These are phyloP conservation scores for Gentiana macrophylla DNA, from an alignment of 257 asterid genomes.

Conservation along the genomic window DNA sequence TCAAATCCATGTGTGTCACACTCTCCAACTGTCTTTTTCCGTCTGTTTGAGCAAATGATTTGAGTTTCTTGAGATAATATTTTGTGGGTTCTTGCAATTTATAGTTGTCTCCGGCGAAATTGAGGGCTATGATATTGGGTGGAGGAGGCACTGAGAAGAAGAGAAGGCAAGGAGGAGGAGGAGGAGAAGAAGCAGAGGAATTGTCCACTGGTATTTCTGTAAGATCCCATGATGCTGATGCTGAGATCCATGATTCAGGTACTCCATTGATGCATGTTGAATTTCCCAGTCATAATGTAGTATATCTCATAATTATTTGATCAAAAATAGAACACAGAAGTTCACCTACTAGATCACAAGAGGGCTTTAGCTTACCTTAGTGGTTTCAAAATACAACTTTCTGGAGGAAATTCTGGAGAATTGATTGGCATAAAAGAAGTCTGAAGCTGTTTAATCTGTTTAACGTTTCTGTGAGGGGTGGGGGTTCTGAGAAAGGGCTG, in stretches of 20 bases:
- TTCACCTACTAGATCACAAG: too few species aligned
- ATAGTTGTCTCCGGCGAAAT: constrained; percentile 28
- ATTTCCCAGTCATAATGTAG: too few species aligned
- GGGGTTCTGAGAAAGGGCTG: too few species aligned
- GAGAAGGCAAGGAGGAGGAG: constrained; percentile 11
- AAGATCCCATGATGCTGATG: constrained; percentile 21
- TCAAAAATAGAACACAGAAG: too few species aligned
- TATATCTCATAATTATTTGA: too few species aligned
- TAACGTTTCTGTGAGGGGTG: too few species aligned
- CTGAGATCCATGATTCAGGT: constrained; percentile 30
- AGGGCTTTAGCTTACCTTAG: too few species aligned
- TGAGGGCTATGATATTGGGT: constrained; percentile 22
- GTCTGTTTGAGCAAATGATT: not conserved
- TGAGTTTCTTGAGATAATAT: not conserved
- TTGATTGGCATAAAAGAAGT: too few species aligned
- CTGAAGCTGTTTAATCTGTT: too few species aligned
- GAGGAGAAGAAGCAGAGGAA: constrained; percentile 20
- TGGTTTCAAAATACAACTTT: too few species aligned
- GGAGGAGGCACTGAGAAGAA: constrained; percentile 13
- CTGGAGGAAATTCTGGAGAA: too few species aligned
- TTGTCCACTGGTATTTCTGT: constrained; percentile 21
- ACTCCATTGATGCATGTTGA: constrained; percentile 1
- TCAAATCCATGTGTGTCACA: constrained; percentile 4
- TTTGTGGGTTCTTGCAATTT: not conserved
- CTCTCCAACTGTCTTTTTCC: constrained; percentile 2